Evolutionary conservation across 1,284 basidiomycete species (phyloP).

Genomic region (Ceratobasidium sp.): DNA sequence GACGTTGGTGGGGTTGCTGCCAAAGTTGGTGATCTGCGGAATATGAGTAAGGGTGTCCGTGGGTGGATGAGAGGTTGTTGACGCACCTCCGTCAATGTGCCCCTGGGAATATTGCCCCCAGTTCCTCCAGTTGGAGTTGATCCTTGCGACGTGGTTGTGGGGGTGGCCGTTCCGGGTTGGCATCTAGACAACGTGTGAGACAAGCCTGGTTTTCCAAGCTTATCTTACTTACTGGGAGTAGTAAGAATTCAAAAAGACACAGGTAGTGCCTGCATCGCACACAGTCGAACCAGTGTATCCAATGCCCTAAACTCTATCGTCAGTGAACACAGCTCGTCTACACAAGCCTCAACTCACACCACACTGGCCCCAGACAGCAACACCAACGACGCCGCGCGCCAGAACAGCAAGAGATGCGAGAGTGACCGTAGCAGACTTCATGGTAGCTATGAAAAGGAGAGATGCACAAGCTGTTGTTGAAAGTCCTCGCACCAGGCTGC

Average conservation of each 20-base stretch:
- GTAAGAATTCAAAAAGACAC: constrained; percentile 1
- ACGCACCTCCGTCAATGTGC: background rate
- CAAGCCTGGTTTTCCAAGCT: background rate
- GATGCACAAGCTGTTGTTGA: background rate
- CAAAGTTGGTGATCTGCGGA: constrained; percentile 55
- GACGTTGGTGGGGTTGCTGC: constrained; percentile 66
- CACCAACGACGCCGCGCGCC: constrained; percentile 7
- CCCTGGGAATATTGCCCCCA: constrained; percentile 13
- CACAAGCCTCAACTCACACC: background rate
- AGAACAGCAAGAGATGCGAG: constrained; percentile 19
- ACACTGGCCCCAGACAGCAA: constrained; percentile 37
- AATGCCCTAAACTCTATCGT: constrained; percentile 3
- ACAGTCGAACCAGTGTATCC: constrained; percentile 2
- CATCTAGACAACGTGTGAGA: background rate
- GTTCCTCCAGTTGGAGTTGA: constrained; percentile 1
- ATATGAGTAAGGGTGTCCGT: background rate
- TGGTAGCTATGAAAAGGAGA: background rate
- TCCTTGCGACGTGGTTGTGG: background rate
- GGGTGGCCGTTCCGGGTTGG: background rate
- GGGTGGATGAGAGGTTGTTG: background rate
- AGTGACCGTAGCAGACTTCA: constrained; percentile 31
- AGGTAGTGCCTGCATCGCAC: constrained; percentile 2
- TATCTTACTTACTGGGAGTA: constrained; percentile 14
- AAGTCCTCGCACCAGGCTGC: background rate
- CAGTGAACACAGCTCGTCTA: no score